phyloP scores from a whole-genome alignment of 2,329 filamentous ascomycete species.

The Sclerotinia subarctica region DNA sequence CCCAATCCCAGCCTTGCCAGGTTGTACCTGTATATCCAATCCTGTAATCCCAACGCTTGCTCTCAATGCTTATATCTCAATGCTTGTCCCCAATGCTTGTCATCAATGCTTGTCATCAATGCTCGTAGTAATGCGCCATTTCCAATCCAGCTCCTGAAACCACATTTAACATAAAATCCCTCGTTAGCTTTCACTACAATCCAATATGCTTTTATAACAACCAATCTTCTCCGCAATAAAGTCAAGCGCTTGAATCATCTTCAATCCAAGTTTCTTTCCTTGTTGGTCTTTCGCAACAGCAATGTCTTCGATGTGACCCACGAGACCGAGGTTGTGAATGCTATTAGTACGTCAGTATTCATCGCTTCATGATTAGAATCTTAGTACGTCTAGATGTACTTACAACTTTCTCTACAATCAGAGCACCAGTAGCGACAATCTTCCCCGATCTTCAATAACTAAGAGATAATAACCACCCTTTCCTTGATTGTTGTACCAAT shows the following conservation, averaged over 20 bases:
- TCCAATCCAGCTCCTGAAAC: constrained; percentile 89
- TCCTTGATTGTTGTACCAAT: constrained; percentile 67
- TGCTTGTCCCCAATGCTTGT: too few species aligned
- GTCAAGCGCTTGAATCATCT: constrained; percentile 92
- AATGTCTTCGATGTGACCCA: constrained; percentile 97
- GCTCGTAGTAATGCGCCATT: constrained; percentile 87
- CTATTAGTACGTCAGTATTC: constrained; percentile 42
- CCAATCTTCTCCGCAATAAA: constrained; percentile 82
- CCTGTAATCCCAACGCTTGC: not conserved
- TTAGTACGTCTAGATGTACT: constrained; percentile 39
- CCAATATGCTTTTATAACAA: constrained; percentile 96
- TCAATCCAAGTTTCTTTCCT: constrained; percentile 90
- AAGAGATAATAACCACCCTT: constrained; percentile 79
- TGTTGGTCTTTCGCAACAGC: constrained; percentile 93
- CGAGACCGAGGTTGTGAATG: constrained; percentile 75
- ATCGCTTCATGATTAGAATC: not conserved
- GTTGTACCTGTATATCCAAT: not conserved
- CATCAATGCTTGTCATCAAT: not conserved
- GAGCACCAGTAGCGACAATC: constrained; percentile 85
- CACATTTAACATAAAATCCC: constrained; percentile 97
- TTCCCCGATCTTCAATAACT: constrained; percentile 66
- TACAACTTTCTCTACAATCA: constrained; percentile 95
- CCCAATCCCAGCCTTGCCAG: not conserved
- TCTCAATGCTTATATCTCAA: too few species aligned
- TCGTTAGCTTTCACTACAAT: constrained; percentile 96